Conservation (phyloP, 768 basidiomycete species). For the Chlorophyllum brunneum region DNA sequence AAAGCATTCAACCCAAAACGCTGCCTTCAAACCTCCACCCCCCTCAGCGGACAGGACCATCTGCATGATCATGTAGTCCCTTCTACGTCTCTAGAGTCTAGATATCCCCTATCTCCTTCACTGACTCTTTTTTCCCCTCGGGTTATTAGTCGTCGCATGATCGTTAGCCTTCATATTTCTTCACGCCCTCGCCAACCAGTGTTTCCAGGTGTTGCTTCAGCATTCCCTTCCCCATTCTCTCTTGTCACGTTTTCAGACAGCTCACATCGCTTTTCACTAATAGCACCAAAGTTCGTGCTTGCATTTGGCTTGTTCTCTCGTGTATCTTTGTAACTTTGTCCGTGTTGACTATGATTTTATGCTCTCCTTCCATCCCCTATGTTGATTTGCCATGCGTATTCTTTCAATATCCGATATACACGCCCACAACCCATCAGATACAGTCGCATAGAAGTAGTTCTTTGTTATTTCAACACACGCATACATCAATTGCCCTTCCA, state of each 20-base stretch:
- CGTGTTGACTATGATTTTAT: background rate
- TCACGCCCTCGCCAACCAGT: slow-evolving; percentile 3
- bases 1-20: slow-evolving; percentile 41
- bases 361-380: background rate
- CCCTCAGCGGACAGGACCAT: slow-evolving; percentile 30
- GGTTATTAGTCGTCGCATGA: background rate
- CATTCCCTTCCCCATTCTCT: background rate
- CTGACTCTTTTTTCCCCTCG: background rate
- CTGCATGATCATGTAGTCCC: slow-evolving; percentile 54
- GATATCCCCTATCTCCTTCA: background rate
- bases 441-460: slow-evolving; percentile 1
- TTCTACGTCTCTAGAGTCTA: background rate
- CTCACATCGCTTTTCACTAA: background rate
- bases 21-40: slow-evolving; percentile 31
- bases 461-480: background rate
- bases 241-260: background rate
- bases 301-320: background rate
- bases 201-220: background rate
- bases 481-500: background rate
- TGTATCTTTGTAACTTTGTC: background rate
- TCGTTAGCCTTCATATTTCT: slow-evolving; percentile 4
- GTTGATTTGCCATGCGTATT: background rate
- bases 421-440: background rate
- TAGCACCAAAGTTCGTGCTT: background rate
- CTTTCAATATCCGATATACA: background rate